Evolutionary conservation across 805 yeast genomes (phyloP).

Genomic region (Saturnispora besseyi): DNA sequence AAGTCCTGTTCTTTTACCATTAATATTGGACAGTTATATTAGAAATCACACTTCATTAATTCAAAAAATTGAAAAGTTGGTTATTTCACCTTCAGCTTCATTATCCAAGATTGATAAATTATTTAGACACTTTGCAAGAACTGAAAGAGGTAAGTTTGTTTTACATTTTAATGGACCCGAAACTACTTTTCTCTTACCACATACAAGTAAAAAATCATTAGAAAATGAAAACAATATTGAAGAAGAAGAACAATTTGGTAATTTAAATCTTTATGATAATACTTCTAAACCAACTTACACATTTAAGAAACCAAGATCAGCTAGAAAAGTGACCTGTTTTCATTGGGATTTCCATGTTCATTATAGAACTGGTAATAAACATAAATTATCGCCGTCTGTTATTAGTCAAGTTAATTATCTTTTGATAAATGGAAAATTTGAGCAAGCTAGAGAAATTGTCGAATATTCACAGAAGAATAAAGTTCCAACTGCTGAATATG

Average conservation of each 20-base stretch:
- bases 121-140: neutral
- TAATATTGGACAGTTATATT: neutral
- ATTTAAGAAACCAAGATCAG: neutral
- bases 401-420: neutral
- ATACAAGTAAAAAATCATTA: neutral
- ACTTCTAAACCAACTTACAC: neutral
- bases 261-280: neutral
- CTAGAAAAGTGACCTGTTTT: neutral
- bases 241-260: neutral
- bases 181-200: neutral
- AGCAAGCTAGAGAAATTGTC: neutral
- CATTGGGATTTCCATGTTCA: neutral
- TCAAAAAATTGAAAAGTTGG: neutral
- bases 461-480: neutral
- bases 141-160: neutral
- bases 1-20: neutral
- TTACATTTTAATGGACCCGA: slow-evolving; percentile 4
- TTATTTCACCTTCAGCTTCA: neutral
- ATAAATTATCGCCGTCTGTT: slow-evolving; percentile 1
- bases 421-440: slow-evolving; percentile 4
- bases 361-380: slow-evolving; percentile 1
- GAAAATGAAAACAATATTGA: neutral
- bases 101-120: neutral
- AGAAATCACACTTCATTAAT: neutral
- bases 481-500: neutral